A percentile compares a stretch with the other conserved stretches of the same genome.
Conservation (phyloP, 179 eudicot genomes). For the Drosera spatulata region DNA sequence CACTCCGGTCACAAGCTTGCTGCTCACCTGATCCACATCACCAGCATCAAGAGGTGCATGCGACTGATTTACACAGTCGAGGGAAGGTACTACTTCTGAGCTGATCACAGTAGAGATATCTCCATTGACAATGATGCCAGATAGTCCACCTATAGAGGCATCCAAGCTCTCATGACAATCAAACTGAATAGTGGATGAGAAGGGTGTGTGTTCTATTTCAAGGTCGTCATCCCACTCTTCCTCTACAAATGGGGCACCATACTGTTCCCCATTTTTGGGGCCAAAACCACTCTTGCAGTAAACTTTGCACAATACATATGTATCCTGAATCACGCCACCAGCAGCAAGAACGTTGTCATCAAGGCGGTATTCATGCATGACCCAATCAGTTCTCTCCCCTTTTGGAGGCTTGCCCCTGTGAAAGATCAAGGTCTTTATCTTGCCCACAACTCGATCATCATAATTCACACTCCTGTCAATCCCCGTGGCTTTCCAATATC, state of each 20-base stretch:
- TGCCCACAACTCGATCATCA: constrained; percentile 39
- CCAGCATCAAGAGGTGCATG: too few relatives aligned
- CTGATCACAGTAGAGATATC: too few relatives aligned
- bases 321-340: constrained; percentile 27
- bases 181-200: background rate
- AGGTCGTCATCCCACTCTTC: constrained; percentile 53
- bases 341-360: constrained; percentile 15
- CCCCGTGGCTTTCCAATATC: constrained; percentile 95
- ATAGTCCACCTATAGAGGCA: background rate
- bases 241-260: constrained; percentile 68
- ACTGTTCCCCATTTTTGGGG: constrained; percentile 65
- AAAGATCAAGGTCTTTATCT: constrained; percentile 76
- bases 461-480: constrained; percentile 67
- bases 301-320: constrained; percentile 52
- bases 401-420: constrained; percentile 72
- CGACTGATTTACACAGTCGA: too few relatives aligned
- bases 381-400: constrained; percentile 76
- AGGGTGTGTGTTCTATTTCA: background rate
- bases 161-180: background rate
- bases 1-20: too few relatives aligned
- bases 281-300: constrained; percentile 66
- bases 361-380: constrained; percentile 84
- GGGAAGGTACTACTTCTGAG: too few relatives aligned
- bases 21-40: too few relatives aligned
- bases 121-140: too few relatives aligned